Evolutionary conservation across 495 filamentous ascomycete species (phyloP).

Genomic region (Chaetomium cochliodes): DNA sequence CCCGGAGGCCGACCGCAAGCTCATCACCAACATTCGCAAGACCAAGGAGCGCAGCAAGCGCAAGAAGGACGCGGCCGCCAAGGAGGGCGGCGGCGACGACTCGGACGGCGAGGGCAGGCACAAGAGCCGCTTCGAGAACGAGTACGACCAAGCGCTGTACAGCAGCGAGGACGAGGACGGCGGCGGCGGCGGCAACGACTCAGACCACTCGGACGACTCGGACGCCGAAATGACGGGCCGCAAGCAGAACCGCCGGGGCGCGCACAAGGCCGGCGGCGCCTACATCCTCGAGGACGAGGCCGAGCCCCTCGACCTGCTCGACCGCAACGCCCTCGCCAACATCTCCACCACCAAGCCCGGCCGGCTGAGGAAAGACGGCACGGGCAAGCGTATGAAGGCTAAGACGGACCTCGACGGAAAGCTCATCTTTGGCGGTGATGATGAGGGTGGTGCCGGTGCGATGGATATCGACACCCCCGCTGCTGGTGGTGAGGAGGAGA

Average conservation of each 20-base stretch:
- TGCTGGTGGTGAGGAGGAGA: constrained; percentile 42
- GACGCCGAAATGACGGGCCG: constrained; percentile 57
- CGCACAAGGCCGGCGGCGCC: constrained; percentile 54
- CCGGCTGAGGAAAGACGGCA: constrained; percentile 52
- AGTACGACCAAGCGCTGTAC: constrained; percentile 93
- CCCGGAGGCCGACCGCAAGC: constrained; percentile 80
- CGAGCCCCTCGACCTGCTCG: constrained; percentile 90
- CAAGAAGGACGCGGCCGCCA: constrained; percentile 72
- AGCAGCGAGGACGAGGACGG: constrained; percentile 57
- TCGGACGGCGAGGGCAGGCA: constrained; percentile 49
- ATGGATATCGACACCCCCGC: constrained; percentile 59
- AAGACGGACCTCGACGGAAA: constrained; percentile 85
- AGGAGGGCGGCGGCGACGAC: constrained; percentile 37
- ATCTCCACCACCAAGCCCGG: constrained; percentile 87
- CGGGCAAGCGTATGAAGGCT: constrained; percentile 57
- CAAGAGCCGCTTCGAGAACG: constrained; percentile 72
- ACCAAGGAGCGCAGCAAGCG: constrained; percentile 82
- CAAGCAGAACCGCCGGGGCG: constrained; percentile 43
- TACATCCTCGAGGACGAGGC: constrained; percentile 93
- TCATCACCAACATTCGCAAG: constrained; percentile 91
- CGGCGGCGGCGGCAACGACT: constrained; percentile 27
- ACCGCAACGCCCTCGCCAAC: constrained; percentile 80
- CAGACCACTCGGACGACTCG: constrained; percentile 56
- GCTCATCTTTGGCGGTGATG: constrained; percentile 68
- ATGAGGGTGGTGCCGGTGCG: constrained; percentile 46